Conservation (phyloP, 345 rosid genomes). For the Microthlaspi erraticum region DNA sequence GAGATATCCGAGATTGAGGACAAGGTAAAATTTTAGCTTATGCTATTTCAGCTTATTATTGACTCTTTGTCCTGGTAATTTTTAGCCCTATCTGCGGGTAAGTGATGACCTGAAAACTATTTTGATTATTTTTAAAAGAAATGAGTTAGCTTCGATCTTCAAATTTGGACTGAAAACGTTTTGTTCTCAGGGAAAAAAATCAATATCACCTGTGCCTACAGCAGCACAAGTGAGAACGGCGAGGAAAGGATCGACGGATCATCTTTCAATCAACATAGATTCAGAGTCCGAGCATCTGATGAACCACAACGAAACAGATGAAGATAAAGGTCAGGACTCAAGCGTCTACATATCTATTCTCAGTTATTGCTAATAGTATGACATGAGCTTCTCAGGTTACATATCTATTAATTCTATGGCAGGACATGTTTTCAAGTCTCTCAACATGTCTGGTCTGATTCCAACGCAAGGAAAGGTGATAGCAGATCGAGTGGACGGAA, state of each 20-base stretch:
- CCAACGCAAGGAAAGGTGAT: slow-evolving; percentile 86
- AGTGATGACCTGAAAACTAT: slow-evolving; percentile 18
- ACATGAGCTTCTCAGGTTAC: neutral
- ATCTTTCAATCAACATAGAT: slow-evolving; percentile 81
- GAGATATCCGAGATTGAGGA: slow-evolving; percentile 93
- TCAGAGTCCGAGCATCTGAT: slow-evolving; percentile 66
- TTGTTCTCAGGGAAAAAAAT: slow-evolving; percentile 60
- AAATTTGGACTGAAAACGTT: slow-evolving; percentile 15
- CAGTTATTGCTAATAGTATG: slow-evolving; percentile 4
- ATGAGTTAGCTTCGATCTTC: slow-evolving; percentile 1
- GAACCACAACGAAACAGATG: slow-evolving; percentile 63
- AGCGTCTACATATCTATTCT: slow-evolving; percentile 36
- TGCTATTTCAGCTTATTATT: slow-evolving; percentile 11
- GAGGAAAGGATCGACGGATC: slow-evolving; percentile 88
- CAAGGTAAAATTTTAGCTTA: slow-evolving; percentile 50
- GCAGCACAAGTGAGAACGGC: slow-evolving; percentile 80
- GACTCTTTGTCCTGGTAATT: neutral
- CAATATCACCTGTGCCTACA: slow-evolving; percentile 60
- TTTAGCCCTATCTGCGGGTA: neutral
- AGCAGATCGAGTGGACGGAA: slow-evolving; percentile 89
- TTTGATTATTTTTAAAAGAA: slow-evolving; percentile 1
- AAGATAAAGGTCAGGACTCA: slow-evolving; percentile 69
- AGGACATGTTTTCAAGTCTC: slow-evolving; percentile 90
- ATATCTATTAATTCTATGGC: slow-evolving; percentile 34
- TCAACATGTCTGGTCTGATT: slow-evolving; percentile 80